A percentile compares a stretch with the other conserved stretches of the same genome.
These are phyloP conservation scores for Aspergillus sp. DNA, from an alignment of 2,329 filamentous ascomycete genomes.

Conservation along the genomic window DNA sequence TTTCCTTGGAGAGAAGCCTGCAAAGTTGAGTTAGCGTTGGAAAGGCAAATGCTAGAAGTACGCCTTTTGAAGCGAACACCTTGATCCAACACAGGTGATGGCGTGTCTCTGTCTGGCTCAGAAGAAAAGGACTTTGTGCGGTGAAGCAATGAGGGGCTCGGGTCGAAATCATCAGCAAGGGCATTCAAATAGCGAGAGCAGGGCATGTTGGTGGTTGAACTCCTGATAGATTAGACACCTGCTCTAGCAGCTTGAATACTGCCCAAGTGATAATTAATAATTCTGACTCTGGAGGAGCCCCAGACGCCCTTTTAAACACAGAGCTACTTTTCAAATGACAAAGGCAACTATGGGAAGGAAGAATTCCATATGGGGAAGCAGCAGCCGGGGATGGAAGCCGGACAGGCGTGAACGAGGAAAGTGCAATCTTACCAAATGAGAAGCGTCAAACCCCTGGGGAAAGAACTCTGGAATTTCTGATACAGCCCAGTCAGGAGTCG, in stretches of 20 bases:
- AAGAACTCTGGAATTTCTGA: conserved; percentile 47
- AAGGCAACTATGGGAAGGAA: background rate
- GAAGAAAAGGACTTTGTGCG: conserved; percentile 2
- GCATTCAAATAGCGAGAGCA: conserved; percentile 14
- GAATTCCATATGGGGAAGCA: background rate
- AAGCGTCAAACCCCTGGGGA: conserved; percentile 49
- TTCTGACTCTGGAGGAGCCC: no score
- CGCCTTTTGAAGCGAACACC: conserved; percentile 2
- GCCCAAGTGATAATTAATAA: no score
- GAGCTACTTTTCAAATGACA: no score
- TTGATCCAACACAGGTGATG: background rate
- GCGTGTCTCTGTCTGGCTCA: background rate
- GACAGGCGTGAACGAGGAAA: conserved; percentile 6
- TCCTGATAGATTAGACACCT: no score
- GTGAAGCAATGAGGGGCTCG: conserved; percentile 5
- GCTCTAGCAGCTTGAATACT: no score
- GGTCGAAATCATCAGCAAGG: conserved; percentile 18
- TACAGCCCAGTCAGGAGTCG: conserved; percentile 41
- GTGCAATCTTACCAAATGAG: conserved; percentile 43
- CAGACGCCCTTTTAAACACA: no score
- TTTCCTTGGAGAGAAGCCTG: conserved; percentile 36
- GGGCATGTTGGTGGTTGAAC: no score
- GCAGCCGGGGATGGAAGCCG: background rate
- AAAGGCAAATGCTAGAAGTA: conserved; percentile 7
- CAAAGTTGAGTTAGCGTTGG: conserved; percentile 10